Conservation (phyloP, 768 basidiomycete species). For the Tulasnella sp. region DNA sequence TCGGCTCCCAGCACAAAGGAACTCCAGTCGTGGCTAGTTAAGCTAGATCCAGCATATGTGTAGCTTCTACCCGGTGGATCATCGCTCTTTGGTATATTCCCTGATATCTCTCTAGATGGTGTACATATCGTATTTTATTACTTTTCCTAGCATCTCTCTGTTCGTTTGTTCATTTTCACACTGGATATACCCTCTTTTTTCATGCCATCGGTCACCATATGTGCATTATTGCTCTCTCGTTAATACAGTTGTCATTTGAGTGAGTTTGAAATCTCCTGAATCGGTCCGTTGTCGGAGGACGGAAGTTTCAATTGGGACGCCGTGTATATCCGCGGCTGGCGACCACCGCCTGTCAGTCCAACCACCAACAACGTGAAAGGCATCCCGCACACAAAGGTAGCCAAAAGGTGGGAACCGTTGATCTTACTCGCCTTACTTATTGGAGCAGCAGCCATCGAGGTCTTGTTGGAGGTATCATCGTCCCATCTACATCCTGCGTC, state of each 20-base stretch:
- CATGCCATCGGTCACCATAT: background rate
- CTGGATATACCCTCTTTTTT: background rate
- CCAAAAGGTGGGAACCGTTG: background rate
- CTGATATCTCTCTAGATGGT: background rate
- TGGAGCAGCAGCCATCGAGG: background rate
- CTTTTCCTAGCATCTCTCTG: background rate
- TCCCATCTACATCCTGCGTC: too few relatives aligned
- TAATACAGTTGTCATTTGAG: background rate
- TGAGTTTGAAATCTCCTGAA: conserved; percentile 2
- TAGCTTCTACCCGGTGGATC: background rate
- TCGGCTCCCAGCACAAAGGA: conserved; percentile 76
- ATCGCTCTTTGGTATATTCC: background rate
- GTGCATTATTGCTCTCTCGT: background rate
- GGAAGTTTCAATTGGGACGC: background rate
- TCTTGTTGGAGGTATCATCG: background rate
- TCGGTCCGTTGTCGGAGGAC: background rate
- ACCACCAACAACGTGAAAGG: conserved; percentile 12
- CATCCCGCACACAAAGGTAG: background rate
- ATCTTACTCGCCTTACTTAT: background rate
- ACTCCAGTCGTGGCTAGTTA: conserved; percentile 71
- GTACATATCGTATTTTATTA: background rate
- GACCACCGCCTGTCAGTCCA: conserved; percentile 9
- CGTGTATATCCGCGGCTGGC: background rate
- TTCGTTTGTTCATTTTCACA: background rate
- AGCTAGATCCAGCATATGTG: conserved; percentile 72